phyloP scores from a whole-genome alignment of 2,329 filamentous ascomycete genomes.

The Aspergillus sp. region DNA sequence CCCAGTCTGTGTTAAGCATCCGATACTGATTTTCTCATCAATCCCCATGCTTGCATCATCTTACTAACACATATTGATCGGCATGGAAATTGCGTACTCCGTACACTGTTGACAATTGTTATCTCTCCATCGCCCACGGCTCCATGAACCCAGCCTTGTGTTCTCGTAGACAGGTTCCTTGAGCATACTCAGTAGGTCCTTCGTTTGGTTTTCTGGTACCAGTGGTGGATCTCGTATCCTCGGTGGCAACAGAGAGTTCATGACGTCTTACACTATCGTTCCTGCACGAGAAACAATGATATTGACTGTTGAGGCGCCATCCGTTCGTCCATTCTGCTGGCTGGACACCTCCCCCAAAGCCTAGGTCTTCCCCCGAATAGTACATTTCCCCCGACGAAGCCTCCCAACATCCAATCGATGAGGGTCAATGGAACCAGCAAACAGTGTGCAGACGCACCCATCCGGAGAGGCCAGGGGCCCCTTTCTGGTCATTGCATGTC shows the following conservation, averaged over 20 bases:
- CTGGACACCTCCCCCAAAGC: neutral
- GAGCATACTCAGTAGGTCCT: neutral
- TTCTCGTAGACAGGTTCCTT: neutral
- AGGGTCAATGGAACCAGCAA: neutral
- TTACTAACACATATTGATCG: too few species aligned
- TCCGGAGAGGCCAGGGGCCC: neutral
- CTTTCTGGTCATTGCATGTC: too few species aligned
- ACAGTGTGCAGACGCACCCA: neutral
- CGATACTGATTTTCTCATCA: neutral
- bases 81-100: too few species aligned
- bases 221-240: slow-evolving; percentile 6
- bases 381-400: neutral
- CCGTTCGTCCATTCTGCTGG: neutral
- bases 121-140: too few species aligned
- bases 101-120: too few species aligned
- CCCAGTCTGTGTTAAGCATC: neutral
- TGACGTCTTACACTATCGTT: slow-evolving; percentile 7
- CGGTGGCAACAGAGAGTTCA: slow-evolving; percentile 7
- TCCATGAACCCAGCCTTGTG: neutral
- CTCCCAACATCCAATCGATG: neutral
- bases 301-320: neutral
- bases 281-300: slow-evolving; percentile 2
- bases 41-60: too few species aligned
- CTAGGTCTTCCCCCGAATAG: neutral
- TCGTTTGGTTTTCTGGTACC: slow-evolving; percentile 1